Percentiles rank a stretch among this genome's conserved stretches.
These are phyloP conservation scores for Cadophora luteo-olivacea DNA, from an alignment of 2,329 filamentous ascomycete species.

Conservation along the genomic window DNA sequence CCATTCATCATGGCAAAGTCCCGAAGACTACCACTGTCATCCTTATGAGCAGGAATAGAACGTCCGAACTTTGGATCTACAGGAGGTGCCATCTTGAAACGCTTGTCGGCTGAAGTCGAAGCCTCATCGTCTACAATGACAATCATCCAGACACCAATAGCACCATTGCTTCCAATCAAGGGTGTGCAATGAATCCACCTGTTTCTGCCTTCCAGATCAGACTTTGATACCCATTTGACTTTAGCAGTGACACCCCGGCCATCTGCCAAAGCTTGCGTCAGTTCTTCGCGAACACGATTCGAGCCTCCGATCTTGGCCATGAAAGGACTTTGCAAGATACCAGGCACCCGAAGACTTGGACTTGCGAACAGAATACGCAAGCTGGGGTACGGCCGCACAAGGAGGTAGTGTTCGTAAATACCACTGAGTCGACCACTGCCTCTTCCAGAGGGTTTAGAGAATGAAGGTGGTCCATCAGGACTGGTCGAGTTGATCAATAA, in stretches of 20 bases:
- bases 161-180: constrained; percentile 68
- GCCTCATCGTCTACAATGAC: constrained; percentile 72
- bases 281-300: constrained; percentile 53
- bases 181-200: constrained; percentile 83
- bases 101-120: constrained; percentile 24
- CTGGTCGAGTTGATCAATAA: constrained; percentile 49
- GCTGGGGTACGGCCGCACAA: constrained; percentile 69
- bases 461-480: constrained; percentile 29
- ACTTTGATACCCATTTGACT: constrained; percentile 69
- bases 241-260: constrained; percentile 77
- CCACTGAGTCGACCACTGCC: constrained; percentile 47
- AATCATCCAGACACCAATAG: constrained; percentile 81
- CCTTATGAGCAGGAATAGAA: constrained; percentile 21
- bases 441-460: constrained; percentile 18
- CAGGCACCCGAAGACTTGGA: constrained; percentile 69
- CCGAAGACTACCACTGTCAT: constrained; percentile 35
- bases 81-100: constrained; percentile 41
- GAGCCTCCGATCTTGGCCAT: constrained; percentile 60
- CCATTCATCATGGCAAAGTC: constrained; percentile 38
- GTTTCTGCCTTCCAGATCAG: constrained; percentile 59
- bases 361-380: constrained; percentile 73
- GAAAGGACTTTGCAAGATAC: constrained; percentile 68
- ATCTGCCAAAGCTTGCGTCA: constrained; percentile 66
- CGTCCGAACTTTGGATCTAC: constrained; percentile 42
- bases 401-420: constrained; percentile 65